Conservation (phyloP, 495 filamentous ascomycete species). For the Glonium stellatum region DNA sequence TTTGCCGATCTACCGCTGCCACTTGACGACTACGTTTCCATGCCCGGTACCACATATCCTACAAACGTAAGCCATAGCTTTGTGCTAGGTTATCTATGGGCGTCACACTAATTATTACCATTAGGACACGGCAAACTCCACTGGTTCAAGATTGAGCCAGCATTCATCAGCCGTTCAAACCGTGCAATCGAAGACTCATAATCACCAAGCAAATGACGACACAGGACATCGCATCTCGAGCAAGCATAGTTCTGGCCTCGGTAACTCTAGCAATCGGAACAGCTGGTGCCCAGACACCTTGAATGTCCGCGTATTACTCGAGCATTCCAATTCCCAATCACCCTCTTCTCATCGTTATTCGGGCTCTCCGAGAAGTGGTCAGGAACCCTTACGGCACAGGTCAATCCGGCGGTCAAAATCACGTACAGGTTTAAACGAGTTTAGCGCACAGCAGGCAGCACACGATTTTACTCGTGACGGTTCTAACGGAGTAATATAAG, state of each 20-base stretch:
- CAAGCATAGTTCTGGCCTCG: neutral
- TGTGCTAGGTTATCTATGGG: neutral
- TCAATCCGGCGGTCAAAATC: slow-evolving; percentile 20
- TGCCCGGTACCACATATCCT: slow-evolving; percentile 24
- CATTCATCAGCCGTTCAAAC: neutral
- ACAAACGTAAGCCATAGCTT: slow-evolving; percentile 16
- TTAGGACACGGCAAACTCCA: neutral
- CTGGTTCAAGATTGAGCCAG: neutral
- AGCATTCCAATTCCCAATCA: slow-evolving; percentile 8
- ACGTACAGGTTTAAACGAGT: slow-evolving; percentile 19
- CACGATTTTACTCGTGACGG: slow-evolving; percentile 16
- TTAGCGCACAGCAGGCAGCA: slow-evolving; percentile 20
- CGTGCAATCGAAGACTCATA: neutral
- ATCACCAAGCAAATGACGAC: neutral
- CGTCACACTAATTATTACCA: neutral
- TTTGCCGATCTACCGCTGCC: slow-evolving; percentile 20
- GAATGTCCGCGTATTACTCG: slow-evolving; percentile 24
- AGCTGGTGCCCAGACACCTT: slow-evolving; percentile 20
- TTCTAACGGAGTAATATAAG: no score
- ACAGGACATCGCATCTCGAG: neutral
- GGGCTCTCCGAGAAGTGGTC: slow-evolving; percentile 8
- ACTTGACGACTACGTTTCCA: slow-evolving; percentile 20
- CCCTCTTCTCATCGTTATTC: slow-evolving; percentile 17
- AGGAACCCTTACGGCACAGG: slow-evolving; percentile 1
- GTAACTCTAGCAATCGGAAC: neutral